Percentiles rank a stretch among this genome's conserved stretches.
Conservation (phyloP, 2,329 filamentous ascomycete genomes). For the Fusarium oligoseptatum region DNA sequence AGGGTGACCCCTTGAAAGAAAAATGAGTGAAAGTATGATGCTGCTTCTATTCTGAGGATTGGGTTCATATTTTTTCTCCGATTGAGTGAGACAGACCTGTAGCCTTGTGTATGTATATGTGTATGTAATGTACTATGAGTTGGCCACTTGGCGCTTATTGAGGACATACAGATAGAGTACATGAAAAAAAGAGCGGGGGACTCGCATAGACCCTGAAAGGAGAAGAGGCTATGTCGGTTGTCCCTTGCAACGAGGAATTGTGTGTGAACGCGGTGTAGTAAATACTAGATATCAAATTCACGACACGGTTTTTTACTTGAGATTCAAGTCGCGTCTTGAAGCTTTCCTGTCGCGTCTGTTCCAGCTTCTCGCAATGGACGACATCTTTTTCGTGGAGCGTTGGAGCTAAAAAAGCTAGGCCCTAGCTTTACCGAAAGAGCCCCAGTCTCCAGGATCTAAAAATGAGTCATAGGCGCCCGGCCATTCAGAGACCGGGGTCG, state of each 20-base stretch:
- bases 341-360: slow-evolving; percentile 19
- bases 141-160: slow-evolving; percentile 14
- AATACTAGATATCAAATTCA: slow-evolving; percentile 14
- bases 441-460: slow-evolving; percentile 41
- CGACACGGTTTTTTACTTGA: slow-evolving; percentile 20
- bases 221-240: slow-evolving; percentile 16
- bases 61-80: not conserved
- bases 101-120: not conserved
- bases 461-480: slow-evolving; percentile 51
- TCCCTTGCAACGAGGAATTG: slow-evolving; percentile 25
- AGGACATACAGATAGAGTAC: slow-evolving; percentile 18
- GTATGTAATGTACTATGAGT: slow-evolving; percentile 12
- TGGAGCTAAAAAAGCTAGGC: slow-evolving; percentile 2
- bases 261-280: slow-evolving; percentile 32
- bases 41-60: slow-evolving; percentile 40
- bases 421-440: slow-evolving; percentile 25
- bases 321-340: slow-evolving; percentile 14
- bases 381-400: not conserved
- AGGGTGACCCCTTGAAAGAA: slow-evolving; percentile 3
- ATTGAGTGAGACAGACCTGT: slow-evolving; percentile 13
- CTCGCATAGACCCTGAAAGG: slow-evolving; percentile 38
- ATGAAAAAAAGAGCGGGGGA: slow-evolving; percentile 13
- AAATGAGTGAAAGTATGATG: not conserved
- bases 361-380: not conserved
- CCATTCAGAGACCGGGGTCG: slow-evolving; percentile 49